Percentiles rank a stretch among this genome's conserved stretches.
phyloP scores from a whole-genome alignment of 192 early-diverging fungal genomes.

The Glomus cerebriforme region DNA sequence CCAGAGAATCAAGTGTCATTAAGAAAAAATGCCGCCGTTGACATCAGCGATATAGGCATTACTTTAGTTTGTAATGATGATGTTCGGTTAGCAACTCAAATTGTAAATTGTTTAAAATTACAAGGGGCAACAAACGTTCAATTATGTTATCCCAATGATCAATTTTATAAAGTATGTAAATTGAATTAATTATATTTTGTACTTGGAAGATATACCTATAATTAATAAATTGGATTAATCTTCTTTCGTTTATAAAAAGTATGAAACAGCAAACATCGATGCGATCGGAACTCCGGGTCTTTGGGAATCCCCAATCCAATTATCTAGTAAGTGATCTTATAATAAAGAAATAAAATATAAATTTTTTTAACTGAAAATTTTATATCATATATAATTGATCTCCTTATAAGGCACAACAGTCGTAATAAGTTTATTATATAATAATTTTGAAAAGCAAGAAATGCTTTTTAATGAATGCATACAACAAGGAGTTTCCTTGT shows the following conservation, averaged over 20 bases:
- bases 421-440: conserved; percentile 9
- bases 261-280: neutral
- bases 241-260: neutral
- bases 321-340: neutral
- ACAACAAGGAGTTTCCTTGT: neutral
- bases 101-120: neutral
- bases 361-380: too few species aligned
- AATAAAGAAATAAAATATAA: too few species aligned
- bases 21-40: neutral
- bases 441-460: conserved; percentile 18
- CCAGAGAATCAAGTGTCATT: neutral
- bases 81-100: neutral
- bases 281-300: neutral
- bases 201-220: too few species aligned
- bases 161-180: neutral
- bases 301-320: neutral
- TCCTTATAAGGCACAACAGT: neutral
- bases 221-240: too few species aligned
- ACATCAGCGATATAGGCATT: conserved; percentile 1
- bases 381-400: neutral
- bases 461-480: neutral
- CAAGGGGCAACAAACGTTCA: neutral
- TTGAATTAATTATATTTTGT: neutral
- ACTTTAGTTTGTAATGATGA: neutral
- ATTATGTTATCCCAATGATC: neutral